A percentile compares a stretch with the other conserved stretches of the same genome.
These are phyloP conservation scores for Durotheca rogersii DNA, from an alignment of 495 filamentous ascomycete genomes.

Conservation along the genomic window DNA sequence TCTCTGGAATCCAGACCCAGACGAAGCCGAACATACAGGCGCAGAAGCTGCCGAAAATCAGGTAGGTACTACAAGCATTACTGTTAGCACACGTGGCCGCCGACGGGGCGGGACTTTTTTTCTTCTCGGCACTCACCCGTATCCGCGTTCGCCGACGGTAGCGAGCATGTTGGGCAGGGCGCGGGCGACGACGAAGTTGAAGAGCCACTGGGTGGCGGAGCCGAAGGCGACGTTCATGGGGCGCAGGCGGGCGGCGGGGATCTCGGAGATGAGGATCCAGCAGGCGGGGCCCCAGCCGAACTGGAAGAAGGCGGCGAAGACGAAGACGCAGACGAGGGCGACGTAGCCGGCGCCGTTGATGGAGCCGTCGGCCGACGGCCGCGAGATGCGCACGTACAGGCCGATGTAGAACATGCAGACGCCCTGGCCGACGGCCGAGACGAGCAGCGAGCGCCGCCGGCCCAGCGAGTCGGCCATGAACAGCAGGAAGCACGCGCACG, in stretches of 20 bases:
- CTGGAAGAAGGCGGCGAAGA: slow-evolving; percentile 75
- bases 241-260: slow-evolving; percentile 69
- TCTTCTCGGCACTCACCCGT: slow-evolving; percentile 39
- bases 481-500: slow-evolving; percentile 61
- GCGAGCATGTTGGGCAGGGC: slow-evolving; percentile 64
- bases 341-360: slow-evolving; percentile 56
- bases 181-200: slow-evolving; percentile 69
- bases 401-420: slow-evolving; percentile 79
- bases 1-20: slow-evolving; percentile 73
- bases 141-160: slow-evolving; percentile 62
- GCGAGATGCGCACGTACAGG: slow-evolving; percentile 71
- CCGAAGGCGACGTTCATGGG: slow-evolving; percentile 69
- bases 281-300: slow-evolving; percentile 79
- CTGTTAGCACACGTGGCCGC: slow-evolving; percentile 1
- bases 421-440: slow-evolving; percentile 69
- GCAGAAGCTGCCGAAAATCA: slow-evolving; percentile 63
- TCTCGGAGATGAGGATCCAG: slow-evolving; percentile 76
- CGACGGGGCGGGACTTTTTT: too few species aligned
- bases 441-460: slow-evolving; percentile 67
- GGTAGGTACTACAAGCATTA: slow-evolving; percentile 45
- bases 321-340: slow-evolving; percentile 68
- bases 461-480: slow-evolving; percentile 74
- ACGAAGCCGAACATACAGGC: slow-evolving; percentile 66
- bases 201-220: slow-evolving; percentile 69
- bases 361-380: slow-evolving; percentile 50